phyloP scores from a whole-genome alignment of 768 basidiomycete genomes.

The Boletus subcaerulescens region DNA sequence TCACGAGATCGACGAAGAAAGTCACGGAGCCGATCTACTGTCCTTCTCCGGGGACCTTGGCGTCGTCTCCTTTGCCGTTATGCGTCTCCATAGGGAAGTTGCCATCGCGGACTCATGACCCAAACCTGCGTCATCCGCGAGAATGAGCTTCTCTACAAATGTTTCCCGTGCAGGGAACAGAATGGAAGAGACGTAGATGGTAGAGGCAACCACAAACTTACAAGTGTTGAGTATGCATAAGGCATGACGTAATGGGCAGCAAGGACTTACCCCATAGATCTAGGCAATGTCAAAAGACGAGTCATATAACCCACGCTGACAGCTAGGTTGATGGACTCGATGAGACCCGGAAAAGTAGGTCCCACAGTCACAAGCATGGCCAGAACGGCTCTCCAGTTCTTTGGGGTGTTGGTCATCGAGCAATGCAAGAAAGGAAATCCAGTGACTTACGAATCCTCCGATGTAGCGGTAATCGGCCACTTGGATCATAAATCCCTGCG shows the following conservation, averaged over 20 bases:
- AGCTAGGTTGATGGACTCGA: constrained; percentile 65
- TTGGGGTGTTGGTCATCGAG: background rate
- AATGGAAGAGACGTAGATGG: constrained; percentile 24
- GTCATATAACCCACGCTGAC: constrained; percentile 58
- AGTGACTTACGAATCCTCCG: constrained; percentile 61
- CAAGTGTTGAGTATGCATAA: background rate
- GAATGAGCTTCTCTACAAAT: constrained; percentile 26
- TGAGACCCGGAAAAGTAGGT: constrained; percentile 74
- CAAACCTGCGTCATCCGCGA: constrained; percentile 13
- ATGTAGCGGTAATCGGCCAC: constrained; percentile 81
- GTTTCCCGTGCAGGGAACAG: constrained; percentile 26
- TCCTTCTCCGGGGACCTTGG: constrained; percentile 1
- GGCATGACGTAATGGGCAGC: background rate
- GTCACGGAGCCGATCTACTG: constrained; percentile 3
- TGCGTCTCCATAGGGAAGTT: background rate
- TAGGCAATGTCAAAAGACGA: constrained; percentile 66
- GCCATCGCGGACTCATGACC: background rate
- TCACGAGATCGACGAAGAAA: constrained; percentile 9
- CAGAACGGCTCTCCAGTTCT: constrained; percentile 82
- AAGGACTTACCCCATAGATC: constrained; percentile 63
- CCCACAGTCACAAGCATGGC: constrained; percentile 68
- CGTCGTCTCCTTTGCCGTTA: background rate
- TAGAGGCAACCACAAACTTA: constrained; percentile 25
- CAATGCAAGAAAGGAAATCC: background rate
- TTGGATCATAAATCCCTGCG: constrained; percentile 74